A percentile compares a stretch with the other conserved stretches of the same genome.
Conservation (phyloP, 495 filamentous ascomycete species). For the Apiosordaria backusii region DNA sequence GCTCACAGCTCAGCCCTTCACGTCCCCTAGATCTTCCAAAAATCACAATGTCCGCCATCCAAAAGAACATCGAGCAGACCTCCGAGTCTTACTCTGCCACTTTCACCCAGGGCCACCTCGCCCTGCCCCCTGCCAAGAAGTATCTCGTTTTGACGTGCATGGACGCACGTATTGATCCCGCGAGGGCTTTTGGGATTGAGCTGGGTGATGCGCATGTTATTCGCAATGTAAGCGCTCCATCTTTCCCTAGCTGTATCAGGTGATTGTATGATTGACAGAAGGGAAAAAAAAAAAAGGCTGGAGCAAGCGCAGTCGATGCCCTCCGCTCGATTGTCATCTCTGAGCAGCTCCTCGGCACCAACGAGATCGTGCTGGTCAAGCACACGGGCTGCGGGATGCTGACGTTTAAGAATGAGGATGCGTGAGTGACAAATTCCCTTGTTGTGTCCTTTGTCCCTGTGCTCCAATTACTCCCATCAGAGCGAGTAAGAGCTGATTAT, state of each 20-base stretch:
- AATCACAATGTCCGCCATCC: slow-evolving; percentile 38
- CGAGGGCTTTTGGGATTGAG: slow-evolving; percentile 65
- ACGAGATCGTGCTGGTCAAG: slow-evolving; percentile 73
- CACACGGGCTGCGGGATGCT: slow-evolving; percentile 83
- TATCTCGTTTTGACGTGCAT: slow-evolving; percentile 71
- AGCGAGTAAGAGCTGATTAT: too few relatives aligned
- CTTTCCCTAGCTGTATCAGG: not conserved
- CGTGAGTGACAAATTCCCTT: too few relatives aligned
- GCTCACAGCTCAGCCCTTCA: not conserved
- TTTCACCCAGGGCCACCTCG: slow-evolving; percentile 62
- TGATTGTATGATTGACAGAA: slow-evolving; percentile 10
- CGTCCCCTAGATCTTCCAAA: not conserved
- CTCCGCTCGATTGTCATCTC: slow-evolving; percentile 74
- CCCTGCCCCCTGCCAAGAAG: slow-evolving; percentile 70
- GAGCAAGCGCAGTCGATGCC: slow-evolving; percentile 63
- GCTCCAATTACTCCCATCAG: too few relatives aligned
- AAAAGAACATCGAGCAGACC: slow-evolving; percentile 52
- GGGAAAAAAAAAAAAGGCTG: slow-evolving; percentile 38
- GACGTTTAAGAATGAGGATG: slow-evolving; percentile 66
- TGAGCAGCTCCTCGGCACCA: slow-evolving; percentile 77
- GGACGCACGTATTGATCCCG: slow-evolving; percentile 77
- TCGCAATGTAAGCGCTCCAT: slow-evolving; percentile 52
- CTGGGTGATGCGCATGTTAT: slow-evolving; percentile 80
- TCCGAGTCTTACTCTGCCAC: slow-evolving; percentile 59
- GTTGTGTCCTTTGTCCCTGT: too few relatives aligned